Conservation (phyloP, 1,284 basidiomycete species). For the Neolentinus lepideus region DNA sequence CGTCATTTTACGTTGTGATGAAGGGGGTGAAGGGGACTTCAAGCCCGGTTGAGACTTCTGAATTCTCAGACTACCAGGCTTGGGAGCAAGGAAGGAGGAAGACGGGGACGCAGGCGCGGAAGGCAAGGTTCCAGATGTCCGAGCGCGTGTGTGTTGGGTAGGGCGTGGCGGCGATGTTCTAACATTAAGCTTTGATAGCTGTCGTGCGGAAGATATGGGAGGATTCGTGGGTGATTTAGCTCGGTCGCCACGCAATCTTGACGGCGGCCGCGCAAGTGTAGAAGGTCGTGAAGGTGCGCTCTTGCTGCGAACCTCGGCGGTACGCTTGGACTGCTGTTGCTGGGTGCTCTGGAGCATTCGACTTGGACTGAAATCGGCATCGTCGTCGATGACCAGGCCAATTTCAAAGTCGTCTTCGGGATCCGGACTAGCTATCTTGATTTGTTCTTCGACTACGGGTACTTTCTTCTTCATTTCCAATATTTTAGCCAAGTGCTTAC, state of each 20-base stretch:
- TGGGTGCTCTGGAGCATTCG: slow-evolving; percentile 53
- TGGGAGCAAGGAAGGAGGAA: slow-evolving; percentile 51
- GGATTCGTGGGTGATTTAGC: slow-evolving; percentile 65
- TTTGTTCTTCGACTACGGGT: slow-evolving; percentile 34
- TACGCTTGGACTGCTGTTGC: slow-evolving; percentile 24
- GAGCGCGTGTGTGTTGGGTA: slow-evolving; percentile 36
- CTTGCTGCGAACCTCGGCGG: slow-evolving; percentile 36
- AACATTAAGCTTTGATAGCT: slow-evolving; percentile 57
- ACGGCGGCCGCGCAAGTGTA: slow-evolving; percentile 46
- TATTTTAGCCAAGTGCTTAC: slow-evolving; percentile 60
- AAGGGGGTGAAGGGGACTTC: slow-evolving; percentile 61
- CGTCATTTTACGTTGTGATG: slow-evolving; percentile 48
- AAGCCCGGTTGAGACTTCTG: slow-evolving; percentile 77
- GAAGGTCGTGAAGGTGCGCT: slow-evolving; percentile 49
- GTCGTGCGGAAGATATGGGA: slow-evolving; percentile 54
- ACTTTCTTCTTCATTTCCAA: slow-evolving; percentile 70
- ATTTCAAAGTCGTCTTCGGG: slow-evolving; percentile 78
- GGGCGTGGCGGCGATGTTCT: slow-evolving; percentile 55
- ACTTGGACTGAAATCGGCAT: slow-evolving; percentile 72
- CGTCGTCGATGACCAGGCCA: slow-evolving; percentile 74
- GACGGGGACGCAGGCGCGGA: slow-evolving; percentile 38
- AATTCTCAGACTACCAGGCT: slow-evolving; percentile 64
- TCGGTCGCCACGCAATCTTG: slow-evolving; percentile 50
- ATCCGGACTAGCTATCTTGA: slow-evolving; percentile 50
- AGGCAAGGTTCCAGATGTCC: slow-evolving; percentile 53